Evolutionary conservation across 495 filamentous ascomycete species (phyloP).

Genomic region (Penicillium paradoxum): DNA sequence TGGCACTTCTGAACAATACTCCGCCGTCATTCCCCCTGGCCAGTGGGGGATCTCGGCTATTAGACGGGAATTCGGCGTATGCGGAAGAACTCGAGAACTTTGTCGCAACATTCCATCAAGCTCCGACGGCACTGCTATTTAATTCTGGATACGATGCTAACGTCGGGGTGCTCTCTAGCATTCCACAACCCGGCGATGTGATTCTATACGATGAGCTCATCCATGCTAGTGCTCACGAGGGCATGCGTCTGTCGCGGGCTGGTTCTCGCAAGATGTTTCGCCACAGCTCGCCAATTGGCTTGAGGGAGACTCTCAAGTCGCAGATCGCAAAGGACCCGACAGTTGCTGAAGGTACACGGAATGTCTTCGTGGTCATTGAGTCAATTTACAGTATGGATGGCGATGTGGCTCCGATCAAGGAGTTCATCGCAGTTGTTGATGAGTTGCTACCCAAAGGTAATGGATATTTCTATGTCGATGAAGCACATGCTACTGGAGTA

Average conservation of each 20-base stretch:
- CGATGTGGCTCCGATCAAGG: constrained; percentile 58
- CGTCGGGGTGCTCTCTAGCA: constrained; percentile 57
- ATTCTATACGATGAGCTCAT: constrained; percentile 70
- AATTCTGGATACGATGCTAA: constrained; percentile 80
- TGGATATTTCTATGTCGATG: constrained; percentile 69
- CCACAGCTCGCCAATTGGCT: constrained; percentile 53
- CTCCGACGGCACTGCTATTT: constrained; percentile 61
- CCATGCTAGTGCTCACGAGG: constrained; percentile 74
- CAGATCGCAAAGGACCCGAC: constrained; percentile 26
- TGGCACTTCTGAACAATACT: constrained; percentile 28
- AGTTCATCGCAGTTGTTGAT: constrained; percentile 55
- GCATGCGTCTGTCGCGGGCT: constrained; percentile 65
- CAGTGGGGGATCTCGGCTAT: constrained; percentile 40
- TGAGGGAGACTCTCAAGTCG: constrained; percentile 37
- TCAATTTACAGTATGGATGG: constrained; percentile 85
- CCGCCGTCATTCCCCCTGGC: constrained; percentile 34
- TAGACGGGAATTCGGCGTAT: constrained; percentile 63
- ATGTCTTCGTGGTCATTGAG: constrained; percentile 65
- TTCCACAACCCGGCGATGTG: constrained; percentile 65
- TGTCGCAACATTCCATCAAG: constrained; percentile 64
- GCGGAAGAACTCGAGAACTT: constrained; percentile 58
- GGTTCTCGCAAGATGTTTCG: constrained; percentile 45
- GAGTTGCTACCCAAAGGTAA: constrained; percentile 51
- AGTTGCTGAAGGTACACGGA: constrained; percentile 31
- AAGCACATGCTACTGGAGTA: constrained; percentile 71